A percentile compares a stretch with the other conserved stretches of the same genome.
Conservation (phyloP, 2,329 filamentous ascomycete genomes). For the Aspergillus puulaauensis region DNA sequence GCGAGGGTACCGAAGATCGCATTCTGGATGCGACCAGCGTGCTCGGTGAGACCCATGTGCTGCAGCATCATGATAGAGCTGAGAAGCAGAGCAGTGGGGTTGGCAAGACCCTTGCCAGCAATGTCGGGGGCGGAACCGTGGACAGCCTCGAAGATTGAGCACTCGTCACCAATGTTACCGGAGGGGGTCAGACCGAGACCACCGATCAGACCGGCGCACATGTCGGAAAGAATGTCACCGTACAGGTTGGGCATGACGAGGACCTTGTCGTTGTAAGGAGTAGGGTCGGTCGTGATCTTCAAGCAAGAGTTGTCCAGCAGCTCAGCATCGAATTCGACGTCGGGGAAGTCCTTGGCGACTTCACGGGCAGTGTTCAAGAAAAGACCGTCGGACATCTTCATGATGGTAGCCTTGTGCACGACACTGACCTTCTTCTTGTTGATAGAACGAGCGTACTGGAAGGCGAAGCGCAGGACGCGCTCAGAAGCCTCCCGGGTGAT, state of each 20-base stretch:
- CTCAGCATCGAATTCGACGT: constrained; percentile 95
- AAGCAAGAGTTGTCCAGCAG: constrained; percentile 98
- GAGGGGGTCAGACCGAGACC: constrained; percentile 96
- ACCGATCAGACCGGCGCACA: constrained; percentile 98
- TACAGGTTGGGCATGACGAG: constrained; percentile 97
- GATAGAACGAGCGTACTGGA: constrained; percentile 93
- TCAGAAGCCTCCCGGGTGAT: constrained; percentile 94
- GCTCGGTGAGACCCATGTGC: constrained; percentile 87
- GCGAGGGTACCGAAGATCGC: constrained; percentile 93
- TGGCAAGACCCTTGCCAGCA: constrained; percentile 91
- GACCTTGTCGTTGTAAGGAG: constrained; percentile 98
- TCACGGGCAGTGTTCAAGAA: constrained; percentile 86
- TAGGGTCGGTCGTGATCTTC: constrained; percentile 96
- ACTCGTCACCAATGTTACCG: constrained; percentile 98
- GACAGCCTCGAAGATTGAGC: constrained; percentile 99
- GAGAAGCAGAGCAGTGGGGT: constrained; percentile 93
- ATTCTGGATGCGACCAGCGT: constrained; percentile 86
- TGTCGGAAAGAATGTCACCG: constrained; percentile 98
- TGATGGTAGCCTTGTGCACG: constrained; percentile 99
- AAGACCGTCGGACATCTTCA: constrained; percentile 99
- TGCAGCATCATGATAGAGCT: constrained; percentile 99
- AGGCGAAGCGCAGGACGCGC: constrained; percentile 93
- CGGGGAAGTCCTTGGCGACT: constrained; percentile 91
- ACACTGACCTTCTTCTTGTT: constrained; percentile 96
- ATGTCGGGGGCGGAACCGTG: constrained; percentile 97